Base-by-base conservation (phyloP, 2,329 filamentous ascomycete species). In the Colletotrichum godetiae region DNA sequence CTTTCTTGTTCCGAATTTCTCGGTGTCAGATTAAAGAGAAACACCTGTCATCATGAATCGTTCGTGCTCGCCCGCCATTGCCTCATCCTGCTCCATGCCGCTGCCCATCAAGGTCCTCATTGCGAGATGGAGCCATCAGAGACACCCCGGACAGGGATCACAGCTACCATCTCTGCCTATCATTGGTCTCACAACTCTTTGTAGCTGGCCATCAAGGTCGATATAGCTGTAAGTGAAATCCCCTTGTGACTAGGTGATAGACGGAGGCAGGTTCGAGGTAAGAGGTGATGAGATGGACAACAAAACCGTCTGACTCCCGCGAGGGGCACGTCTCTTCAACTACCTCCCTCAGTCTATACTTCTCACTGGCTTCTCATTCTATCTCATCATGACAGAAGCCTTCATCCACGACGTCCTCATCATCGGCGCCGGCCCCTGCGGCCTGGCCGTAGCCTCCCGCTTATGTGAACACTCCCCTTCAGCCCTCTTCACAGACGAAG, bases 401-500 rank as follows among this genome's bases (percentile, higher is more conserved):
- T 61, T 74, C 31, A 64, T 90, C 61, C 87, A 90, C 81, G 92
- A 95, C 78, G 90, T 95, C 8, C 82, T 94, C 71, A 92, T 95
- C 78, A 84, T 95, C 53, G 94, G 94, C 10, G 93, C 91, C 7
- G 94, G 94, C 0, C 93, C 94, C 4, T 93, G 91, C 75, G 93
- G 93, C 5, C 90, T 96, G 4, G 93, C 92, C 5, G 89, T 93
- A 6, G 93, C 94, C 10, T 91, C 93, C 1, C 89, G 94, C 4
- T 87, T 96, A 1, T 88, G 89, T 55, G 94, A 96, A 81, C 86
- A 88, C 67, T 93, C 92, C 0, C 94, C 94, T 0, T 94, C 92
- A 0, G 93, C 94, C 1, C 90, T 95, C 65, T 96, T 96, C 82
- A 95, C 94, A 0, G 93, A 96, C 78, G 93, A 94, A 76, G 94